Evolutionary conservation across 1,284 basidiomycete genomes (phyloP), one percentile per base, ranked within the genome.

Genomic region (Inonotus hispidus): DNA sequence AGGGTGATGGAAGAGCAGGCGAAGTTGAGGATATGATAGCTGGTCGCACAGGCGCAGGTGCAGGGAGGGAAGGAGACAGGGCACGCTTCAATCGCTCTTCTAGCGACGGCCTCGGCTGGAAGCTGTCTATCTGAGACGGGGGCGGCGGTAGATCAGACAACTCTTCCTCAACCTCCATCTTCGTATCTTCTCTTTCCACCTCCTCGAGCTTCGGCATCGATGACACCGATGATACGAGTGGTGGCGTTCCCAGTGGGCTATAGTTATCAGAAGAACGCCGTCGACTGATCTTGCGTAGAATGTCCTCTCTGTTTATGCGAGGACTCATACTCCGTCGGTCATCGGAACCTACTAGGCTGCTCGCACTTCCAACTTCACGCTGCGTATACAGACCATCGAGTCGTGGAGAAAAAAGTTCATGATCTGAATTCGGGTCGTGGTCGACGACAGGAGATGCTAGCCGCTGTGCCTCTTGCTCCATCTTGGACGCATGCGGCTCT

Each of bases 221-320:
- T 19, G 50, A 23, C 32, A 47, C 10, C 21, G 58, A 37, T 4
- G 58, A 25, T 11, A 50, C 52, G 21, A 39, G 38, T 2, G 41
- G 16, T 11, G 37, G 53, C n/a, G 37, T 55, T 13, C 59, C 41
- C 7, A 60, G 35, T 3, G 47, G 45, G 16, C 57, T 58, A 29
- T 43, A 43, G 29, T 53, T 53, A 10, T 78, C 53, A 77, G 71
- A 68, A 49, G 76, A 82, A 60, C 76, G 70, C 64, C 75, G 75
- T 45, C 73, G 75, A 66, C 79, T 66, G 49, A 85, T 66, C 38
- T 80, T 74, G 63, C 77, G 72, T 61, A 81, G 77, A 35, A 87
- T 76, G 55, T 81, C 79, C 58, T 83, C 82, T 35, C 77, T 75
- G 56, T 72, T 82, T 56, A 84, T 82, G 55, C 80, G 74, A 25